Evolutionary conservation across 1,139 yeast species (phyloP).

Genomic region (Meyerozyma sp.): DNA sequence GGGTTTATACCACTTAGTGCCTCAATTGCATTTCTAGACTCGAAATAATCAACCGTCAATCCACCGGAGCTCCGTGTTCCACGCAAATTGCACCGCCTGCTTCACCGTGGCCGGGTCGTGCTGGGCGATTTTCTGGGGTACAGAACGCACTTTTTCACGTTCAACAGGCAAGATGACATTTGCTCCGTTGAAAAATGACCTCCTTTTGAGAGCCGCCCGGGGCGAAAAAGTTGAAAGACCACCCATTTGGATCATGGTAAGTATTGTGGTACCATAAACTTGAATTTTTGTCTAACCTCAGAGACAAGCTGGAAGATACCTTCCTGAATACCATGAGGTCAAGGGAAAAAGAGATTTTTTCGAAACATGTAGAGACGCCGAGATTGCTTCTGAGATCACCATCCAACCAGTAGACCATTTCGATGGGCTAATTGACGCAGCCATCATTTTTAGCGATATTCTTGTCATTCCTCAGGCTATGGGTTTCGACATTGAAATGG

Average conservation of each 20-base stretch:
- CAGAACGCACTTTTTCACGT: not conserved
- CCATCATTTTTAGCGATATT: slow-evolving; percentile 92
- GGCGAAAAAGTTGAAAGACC: slow-evolving; percentile 90
- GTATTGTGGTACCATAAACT: slow-evolving; percentile 13
- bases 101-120: not conserved
- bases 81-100: too few relatives aligned
- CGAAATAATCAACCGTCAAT: too few relatives aligned
- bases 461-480: slow-evolving; percentile 96
- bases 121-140: not conserved
- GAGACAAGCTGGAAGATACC: slow-evolving; percentile 86
- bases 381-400: slow-evolving; percentile 87
- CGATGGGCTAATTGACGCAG: slow-evolving; percentile 89
- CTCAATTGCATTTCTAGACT: too few relatives aligned
- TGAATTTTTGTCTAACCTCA: slow-evolving; percentile 13
- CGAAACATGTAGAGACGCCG: slow-evolving; percentile 90
- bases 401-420: slow-evolving; percentile 92
- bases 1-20: too few relatives aligned
- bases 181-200: slow-evolving; percentile 78
- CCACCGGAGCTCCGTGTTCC: too few relatives aligned
- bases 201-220: slow-evolving; percentile 83
- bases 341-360: slow-evolving; percentile 87
- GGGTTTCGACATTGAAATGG: slow-evolving; percentile 94
- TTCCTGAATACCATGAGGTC: slow-evolving; percentile 88
- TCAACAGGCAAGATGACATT: slow-evolving; percentile 24
- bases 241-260: slow-evolving; percentile 94